Percentiles rank a stretch among this genome's conserved stretches.
phyloP scores from a whole-genome alignment of 2,329 filamentous ascomycete genomes.

The Aspergillus sp. region DNA sequence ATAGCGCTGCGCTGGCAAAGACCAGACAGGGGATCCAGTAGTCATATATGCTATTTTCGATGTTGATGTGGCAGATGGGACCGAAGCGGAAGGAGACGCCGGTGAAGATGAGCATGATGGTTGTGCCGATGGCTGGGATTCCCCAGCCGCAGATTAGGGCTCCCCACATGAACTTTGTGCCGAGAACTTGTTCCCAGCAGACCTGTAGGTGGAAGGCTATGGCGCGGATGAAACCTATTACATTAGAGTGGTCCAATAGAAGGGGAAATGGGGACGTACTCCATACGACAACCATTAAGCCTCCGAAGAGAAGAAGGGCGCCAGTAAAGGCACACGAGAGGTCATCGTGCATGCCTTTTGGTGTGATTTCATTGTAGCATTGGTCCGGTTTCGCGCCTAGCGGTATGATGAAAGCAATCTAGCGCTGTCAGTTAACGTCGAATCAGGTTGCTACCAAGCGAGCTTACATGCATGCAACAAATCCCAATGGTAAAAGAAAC shows the following conservation, averaged over 20 bases:
- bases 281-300: constrained; percentile 80
- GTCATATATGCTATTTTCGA: constrained; percentile 70
- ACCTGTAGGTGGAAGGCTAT: constrained; percentile 94
- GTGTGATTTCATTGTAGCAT: constrained; percentile 86
- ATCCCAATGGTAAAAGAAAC: constrained; percentile 74
- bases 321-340: constrained; percentile 82
- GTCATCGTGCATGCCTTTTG: constrained; percentile 80
- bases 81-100: constrained; percentile 95
- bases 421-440: constrained; percentile 9
- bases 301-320: constrained; percentile 76
- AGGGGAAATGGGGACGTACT: constrained; percentile 37
- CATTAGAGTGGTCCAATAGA: background rate
- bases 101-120: constrained; percentile 71
- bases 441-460: background rate
- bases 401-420: constrained; percentile 88
- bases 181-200: constrained; percentile 91
- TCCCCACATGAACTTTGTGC: constrained; percentile 80
- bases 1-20: constrained; percentile 66
- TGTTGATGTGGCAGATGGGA: constrained; percentile 88
- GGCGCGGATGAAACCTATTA: constrained; percentile 68
- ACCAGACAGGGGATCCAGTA: constrained; percentile 86
- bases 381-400: constrained; percentile 69
- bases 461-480: constrained; percentile 68
- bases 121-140: constrained; percentile 67
- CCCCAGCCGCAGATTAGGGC: constrained; percentile 78